phyloP scores from a whole-genome alignment of 2,329 filamentous ascomycete species.

The Teratosphaeria viscida region DNA sequence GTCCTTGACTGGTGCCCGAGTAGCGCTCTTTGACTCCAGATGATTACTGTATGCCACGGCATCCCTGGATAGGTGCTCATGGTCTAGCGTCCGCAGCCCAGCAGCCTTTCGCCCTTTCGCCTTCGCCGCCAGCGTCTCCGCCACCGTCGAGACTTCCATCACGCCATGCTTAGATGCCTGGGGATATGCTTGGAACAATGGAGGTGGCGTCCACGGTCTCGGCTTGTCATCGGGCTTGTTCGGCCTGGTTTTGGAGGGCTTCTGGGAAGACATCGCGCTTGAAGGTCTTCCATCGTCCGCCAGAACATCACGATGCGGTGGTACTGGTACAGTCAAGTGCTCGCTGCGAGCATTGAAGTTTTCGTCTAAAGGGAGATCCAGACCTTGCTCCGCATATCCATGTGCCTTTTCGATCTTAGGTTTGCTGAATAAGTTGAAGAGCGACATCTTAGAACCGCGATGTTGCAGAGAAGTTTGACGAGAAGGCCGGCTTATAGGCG shows the following conservation, averaged over 20 bases:
- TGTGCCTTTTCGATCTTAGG: conserved; percentile 39
- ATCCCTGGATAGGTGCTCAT: not conserved
- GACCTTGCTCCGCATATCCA: conserved; percentile 35
- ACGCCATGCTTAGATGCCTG: conserved; percentile 69
- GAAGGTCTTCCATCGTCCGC: not conserved
- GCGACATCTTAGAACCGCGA: conserved; percentile 31
- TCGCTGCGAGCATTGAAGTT: conserved; percentile 3
- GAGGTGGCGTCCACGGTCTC: conserved; percentile 43
- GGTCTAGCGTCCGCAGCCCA: not conserved
- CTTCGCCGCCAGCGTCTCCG: conserved; percentile 42
- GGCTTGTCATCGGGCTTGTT: not conserved
- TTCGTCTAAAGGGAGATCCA: conserved; percentile 2
- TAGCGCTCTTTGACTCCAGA: not conserved
- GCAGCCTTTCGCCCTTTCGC: conserved; percentile 7
- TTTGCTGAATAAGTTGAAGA: conserved; percentile 40
- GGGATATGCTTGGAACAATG: conserved; percentile 77
- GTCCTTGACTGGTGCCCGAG: not conserved
- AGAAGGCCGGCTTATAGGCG: conserved; percentile 8
- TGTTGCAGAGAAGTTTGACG: conserved; percentile 7
- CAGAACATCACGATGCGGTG: conserved; percentile 2
- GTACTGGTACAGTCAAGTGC: conserved; percentile 3
- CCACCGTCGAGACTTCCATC: conserved; percentile 55
- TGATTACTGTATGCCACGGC: not conserved
- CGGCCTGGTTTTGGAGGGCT: not conserved
- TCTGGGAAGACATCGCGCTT: not conserved